phyloP scores from a whole-genome alignment of 768 basidiomycete species.

The Podaxis sp. region DNA sequence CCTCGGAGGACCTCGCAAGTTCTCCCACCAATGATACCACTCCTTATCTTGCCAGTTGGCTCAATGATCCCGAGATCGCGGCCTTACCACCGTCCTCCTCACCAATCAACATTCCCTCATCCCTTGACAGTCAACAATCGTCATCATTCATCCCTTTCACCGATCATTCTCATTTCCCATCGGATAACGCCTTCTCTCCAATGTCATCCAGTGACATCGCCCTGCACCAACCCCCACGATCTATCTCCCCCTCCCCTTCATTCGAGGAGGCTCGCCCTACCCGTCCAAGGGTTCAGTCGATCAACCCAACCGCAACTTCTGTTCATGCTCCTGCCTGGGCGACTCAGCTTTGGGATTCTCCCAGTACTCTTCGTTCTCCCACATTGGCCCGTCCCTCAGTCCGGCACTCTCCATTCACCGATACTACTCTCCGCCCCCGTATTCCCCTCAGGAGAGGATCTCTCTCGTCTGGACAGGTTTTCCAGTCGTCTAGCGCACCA shows the following conservation, averaged over 20 bases:
- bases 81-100: constrained; percentile 42
- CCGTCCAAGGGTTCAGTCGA: constrained; percentile 49
- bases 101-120: constrained; percentile 63
- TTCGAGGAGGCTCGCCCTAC: constrained; percentile 45
- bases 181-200: constrained; percentile 50
- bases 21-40: constrained; percentile 42
- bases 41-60: constrained; percentile 56
- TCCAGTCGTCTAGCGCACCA: constrained; percentile 75
- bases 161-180: constrained; percentile 45
- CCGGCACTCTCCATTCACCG: constrained; percentile 49
- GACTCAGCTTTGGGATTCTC: constrained; percentile 58
- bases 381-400: constrained; percentile 43
- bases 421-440: constrained; percentile 39
- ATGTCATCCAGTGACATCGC: constrained; percentile 51
- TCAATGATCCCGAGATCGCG: constrained; percentile 56
- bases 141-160: constrained; percentile 48
- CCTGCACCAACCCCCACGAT: constrained; percentile 61
- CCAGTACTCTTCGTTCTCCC: constrained; percentile 43
- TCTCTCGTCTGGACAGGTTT: constrained; percentile 51
- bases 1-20: constrained; percentile 40
- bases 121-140: constrained; percentile 41
- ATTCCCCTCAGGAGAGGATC: constrained; percentile 45
- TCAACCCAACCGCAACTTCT: constrained; percentile 63
- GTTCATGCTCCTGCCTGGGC: constrained; percentile 65
- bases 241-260: constrained; percentile 56